Base-by-base conservation (phyloP, 1,284 basidiomycete species). In the Rhodotorula glutinis region DNA sequence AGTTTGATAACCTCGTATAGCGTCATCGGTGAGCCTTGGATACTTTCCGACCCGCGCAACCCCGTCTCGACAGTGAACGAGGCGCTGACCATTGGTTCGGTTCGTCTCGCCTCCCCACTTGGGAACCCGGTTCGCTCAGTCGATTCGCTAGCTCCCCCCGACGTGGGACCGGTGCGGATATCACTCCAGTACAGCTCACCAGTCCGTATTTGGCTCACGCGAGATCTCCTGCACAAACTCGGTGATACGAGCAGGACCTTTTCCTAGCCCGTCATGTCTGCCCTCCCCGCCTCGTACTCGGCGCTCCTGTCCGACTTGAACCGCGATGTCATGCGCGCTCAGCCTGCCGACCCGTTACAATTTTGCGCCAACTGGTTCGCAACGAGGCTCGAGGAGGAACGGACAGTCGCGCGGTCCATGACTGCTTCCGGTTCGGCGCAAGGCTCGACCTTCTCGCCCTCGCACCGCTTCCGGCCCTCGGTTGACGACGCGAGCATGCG, bases 311-410 rank as follows among this genome's bases (percentile, higher is more conserved):
- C 84, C 73, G 92, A 97, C 76, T 84, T 97, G 69, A 89, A 90
- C 73, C 87, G 90, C 76, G 94, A 96, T 79, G 86, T 86, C 57
- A 83, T 89, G 49, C 86, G 90, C 71, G 89, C 87, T 23, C 89
- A 92, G 76, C 94, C 93, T 25, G 85, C 85, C 74, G 94, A 97
- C 77, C 85, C 89, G 7, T 86, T 96, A 60, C 94, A 97, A 79
- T 97, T 91, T 82, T 95, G 91, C 76, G 88, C 93, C 60, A 92
- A 88, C 77, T 98, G 94, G 94, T 97, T 97, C 82, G 90, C 94
- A 77, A 82, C 83, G 66, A 85, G 90, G 66, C 82, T 94, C 65
- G 88, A 92, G 77, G 87, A 93, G 77, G 88, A 94, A 77, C 83
- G 74, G 56, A 41, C 52, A 49, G 30, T 61, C 51, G 43, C 57